phyloP scores from a whole-genome alignment of 2,329 filamentous ascomycete genomes.

The Xylariaceae sp. region DNA sequence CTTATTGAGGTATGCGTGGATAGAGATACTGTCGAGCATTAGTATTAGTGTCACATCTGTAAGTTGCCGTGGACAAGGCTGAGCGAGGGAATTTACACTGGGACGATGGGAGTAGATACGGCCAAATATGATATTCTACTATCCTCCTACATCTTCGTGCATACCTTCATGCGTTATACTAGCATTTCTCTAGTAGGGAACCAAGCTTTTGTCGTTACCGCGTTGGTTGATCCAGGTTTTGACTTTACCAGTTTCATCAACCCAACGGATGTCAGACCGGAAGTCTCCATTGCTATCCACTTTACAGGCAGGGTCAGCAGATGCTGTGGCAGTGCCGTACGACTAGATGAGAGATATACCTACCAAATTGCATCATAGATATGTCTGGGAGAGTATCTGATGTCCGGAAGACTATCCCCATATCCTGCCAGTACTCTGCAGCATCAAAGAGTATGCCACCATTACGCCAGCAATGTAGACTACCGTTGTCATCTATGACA shows the following conservation, averaged over 20 bases:
- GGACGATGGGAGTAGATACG: background rate
- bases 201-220: too few species aligned
- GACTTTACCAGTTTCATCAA: background rate
- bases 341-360: too few species aligned
- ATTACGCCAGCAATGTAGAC: conserved; percentile 10
- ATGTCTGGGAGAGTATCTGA: too few species aligned
- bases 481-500: conserved; percentile 1
- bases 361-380: too few species aligned
- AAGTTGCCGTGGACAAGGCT: too few species aligned
- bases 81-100: background rate
- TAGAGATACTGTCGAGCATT: too few species aligned
- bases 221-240: conserved; percentile 1
- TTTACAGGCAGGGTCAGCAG: too few species aligned
- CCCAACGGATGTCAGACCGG: background rate
- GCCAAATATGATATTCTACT: conserved; percentile 3
- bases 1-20: too few species aligned
- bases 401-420: background rate
- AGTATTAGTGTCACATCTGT: too few species aligned
- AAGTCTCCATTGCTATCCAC: background rate
- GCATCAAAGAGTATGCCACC: conserved; percentile 3
- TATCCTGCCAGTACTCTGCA: conserved; percentile 6
- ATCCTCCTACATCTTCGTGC: background rate
- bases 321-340: too few species aligned
- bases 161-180: background rate
- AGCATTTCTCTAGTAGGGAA: too few species aligned